Evolutionary conservation across 352 stramenopile genomes (phyloP).

Genomic region (Peronospora tabacina): DNA sequence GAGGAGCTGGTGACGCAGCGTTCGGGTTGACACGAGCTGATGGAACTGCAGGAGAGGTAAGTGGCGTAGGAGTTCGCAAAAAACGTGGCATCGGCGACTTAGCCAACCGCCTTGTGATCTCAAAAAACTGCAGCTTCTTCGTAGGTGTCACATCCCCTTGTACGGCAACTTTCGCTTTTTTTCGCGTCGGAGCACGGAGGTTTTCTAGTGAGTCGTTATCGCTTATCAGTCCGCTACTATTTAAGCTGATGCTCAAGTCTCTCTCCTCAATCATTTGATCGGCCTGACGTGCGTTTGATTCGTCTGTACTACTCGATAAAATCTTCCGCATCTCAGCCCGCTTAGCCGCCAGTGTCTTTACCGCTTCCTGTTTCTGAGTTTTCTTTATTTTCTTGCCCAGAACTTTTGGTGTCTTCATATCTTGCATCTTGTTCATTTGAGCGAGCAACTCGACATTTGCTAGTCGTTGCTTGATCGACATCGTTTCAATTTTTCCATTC

Average conservation of each 20-base stretch:
- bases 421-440: conserved; percentile 44
- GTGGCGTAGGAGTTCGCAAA: conserved; percentile 27
- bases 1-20: conserved; percentile 19
- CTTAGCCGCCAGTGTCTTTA: conserved; percentile 32
- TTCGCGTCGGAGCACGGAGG: conserved; percentile 22
- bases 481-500: conserved; percentile 19
- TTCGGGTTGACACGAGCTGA: conserved; percentile 21
- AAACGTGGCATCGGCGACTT: conserved; percentile 39
- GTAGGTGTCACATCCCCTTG: conserved; percentile 22
- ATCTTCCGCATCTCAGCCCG: conserved; percentile 44
- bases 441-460: conserved; percentile 46
- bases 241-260: conserved; percentile 33
- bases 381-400: conserved; percentile 46
- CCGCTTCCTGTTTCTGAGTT: conserved; percentile 25
- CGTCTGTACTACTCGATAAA: conserved; percentile 14
- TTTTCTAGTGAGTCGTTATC: conserved; percentile 29
- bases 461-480: conserved; percentile 39
- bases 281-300: conserved; percentile 3
- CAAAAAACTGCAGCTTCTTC: conserved; percentile 37
- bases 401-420: conserved; percentile 60
- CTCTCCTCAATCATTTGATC: conserved; percentile 22
- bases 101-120: conserved; percentile 34
- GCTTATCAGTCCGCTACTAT: conserved; percentile 28
- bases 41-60: conserved; percentile 26
- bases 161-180: conserved; percentile 16